phyloP scores from a whole-genome alignment of 2,329 filamentous ascomycete genomes.

The Lasiodiplodia theobromae region DNA sequence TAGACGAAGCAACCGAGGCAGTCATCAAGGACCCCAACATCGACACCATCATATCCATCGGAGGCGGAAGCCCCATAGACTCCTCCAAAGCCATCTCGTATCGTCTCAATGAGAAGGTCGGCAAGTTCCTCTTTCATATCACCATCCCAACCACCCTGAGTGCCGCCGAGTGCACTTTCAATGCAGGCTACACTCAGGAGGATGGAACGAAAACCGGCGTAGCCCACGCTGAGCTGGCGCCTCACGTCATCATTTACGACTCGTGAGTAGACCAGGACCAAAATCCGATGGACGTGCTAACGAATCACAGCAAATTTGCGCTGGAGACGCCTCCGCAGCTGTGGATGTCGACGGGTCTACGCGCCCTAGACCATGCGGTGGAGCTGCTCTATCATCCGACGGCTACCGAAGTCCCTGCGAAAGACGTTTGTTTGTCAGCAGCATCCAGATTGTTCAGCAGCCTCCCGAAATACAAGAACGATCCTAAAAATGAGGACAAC shows the following conservation, averaged over 20 bases:
- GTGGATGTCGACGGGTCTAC: slow-evolving; percentile 60
- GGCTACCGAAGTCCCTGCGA: slow-evolving; percentile 58
- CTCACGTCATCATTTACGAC: slow-evolving; percentile 62
- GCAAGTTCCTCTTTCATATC: slow-evolving; percentile 47
- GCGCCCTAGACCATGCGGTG: slow-evolving; percentile 64
- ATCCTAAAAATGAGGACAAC: slow-evolving; percentile 54
- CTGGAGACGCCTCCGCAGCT: slow-evolving; percentile 59
- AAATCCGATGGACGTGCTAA: background rate
- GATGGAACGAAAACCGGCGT: slow-evolving; percentile 60
- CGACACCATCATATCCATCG: slow-evolving; percentile 63
- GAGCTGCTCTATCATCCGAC: slow-evolving; percentile 62
- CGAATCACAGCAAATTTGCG: slow-evolving; percentile 48
- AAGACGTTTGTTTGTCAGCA: slow-evolving; percentile 54
- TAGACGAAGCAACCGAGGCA: slow-evolving; percentile 59
- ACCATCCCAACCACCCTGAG: slow-evolving; percentile 51
- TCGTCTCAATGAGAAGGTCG: slow-evolving; percentile 43
- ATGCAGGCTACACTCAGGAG: slow-evolving; percentile 59
- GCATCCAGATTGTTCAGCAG: slow-evolving; percentile 56
- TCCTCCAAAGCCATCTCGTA: slow-evolving; percentile 48
- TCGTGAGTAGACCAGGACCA: background rate
- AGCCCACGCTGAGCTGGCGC: slow-evolving; percentile 50
- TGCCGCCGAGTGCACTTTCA: slow-evolving; percentile 63
- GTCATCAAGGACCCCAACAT: slow-evolving; percentile 55
- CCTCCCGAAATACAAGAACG: slow-evolving; percentile 55
- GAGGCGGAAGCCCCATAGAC: slow-evolving; percentile 64